Evolutionary conservation across 305 asterid genomes (phyloP), one percentile per base, ranked within the genome.

Genomic region (Lippia alba): DNA sequence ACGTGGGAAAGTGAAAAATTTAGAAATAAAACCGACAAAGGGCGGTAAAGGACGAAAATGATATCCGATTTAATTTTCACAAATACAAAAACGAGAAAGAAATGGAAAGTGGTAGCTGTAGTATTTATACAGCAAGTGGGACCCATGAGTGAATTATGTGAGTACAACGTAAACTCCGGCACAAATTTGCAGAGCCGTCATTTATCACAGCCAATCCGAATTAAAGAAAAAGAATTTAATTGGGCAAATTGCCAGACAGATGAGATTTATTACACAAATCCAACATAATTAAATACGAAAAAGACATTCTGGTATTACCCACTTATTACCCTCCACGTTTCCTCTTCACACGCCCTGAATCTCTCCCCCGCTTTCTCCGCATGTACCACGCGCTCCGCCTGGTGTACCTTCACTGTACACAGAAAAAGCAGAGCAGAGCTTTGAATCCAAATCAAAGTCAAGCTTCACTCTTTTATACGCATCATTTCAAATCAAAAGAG

Each of bases 281-380:
- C 66, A 33, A 60, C 55, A 44, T 45, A 68, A 63, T 68, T 56
- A 44, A 44, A 50, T 64, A 11, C 61, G 10, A 71, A 61, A 67
- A 44, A 68, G 76, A 76, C 79, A 64, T 76, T 72, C 76, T 59
- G 24, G 45, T 72, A 58, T 51, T 17, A 9, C 14, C 72, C 79
- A 61, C 74, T 67, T 30, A 69, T 64, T 62, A 69, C 77, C 75
- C 53, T 34, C 79, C 82, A 78, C 82, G 82, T 70, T 71, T 9
- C 32, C 17, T 55, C 74, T 17, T 58, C 77, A 75, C 80, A 71
- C 69, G 75, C 66, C 55, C 75, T 19, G 41, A 6, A n/a, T 69
- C 56, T 32, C 44, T 53, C 58, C 9, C 74, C 60, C 4, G 55
- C 80, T 74, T 66, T 30, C n/a, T 19, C 61, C 11, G 30, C 79